Evolutionary conservation across 768 basidiomycete species (phyloP).

Genomic region (Auriscalpium orientale): DNA sequence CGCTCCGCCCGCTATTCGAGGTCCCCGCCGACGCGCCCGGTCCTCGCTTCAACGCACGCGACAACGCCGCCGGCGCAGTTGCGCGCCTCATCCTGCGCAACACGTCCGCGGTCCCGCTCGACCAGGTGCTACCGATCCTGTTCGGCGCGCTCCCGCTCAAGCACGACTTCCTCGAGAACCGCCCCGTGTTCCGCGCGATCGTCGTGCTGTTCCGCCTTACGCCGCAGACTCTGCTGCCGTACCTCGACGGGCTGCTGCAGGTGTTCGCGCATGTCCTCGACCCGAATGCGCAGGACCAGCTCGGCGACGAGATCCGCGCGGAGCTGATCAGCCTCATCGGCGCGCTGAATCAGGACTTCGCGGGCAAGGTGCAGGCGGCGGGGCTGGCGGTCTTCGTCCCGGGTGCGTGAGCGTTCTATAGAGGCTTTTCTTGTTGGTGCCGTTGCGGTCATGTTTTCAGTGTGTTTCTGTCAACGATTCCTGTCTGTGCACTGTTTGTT

Average conservation of each 20-base stretch:
- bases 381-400: conserved; percentile 55
- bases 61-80: conserved; percentile 96
- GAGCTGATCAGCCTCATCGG: conserved; percentile 70
- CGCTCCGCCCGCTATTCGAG: conserved; percentile 76
- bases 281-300: conserved; percentile 63
- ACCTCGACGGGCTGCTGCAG: conserved; percentile 70
- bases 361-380: conserved; percentile 73
- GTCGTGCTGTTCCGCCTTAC: conserved; percentile 82
- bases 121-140: conserved; percentile 84
- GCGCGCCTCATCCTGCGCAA: conserved; percentile 82
- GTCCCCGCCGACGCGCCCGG: conserved; percentile 55
- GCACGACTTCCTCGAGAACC: conserved; percentile 86
- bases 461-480: no score
- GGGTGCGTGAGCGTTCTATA: conserved; percentile 25
- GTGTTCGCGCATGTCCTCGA: conserved; percentile 82
- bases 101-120: conserved; percentile 71
- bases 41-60: conserved; percentile 74
- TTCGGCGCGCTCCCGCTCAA: conserved; percentile 76
- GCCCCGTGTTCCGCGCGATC: conserved; percentile 80
- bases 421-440: neutral
- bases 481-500: no score
- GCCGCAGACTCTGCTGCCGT: conserved; percentile 59
- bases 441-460: neutral
- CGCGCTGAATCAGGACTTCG: conserved; percentile 65
- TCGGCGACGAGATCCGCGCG: conserved; percentile 70